Evolutionary conservation across 805 yeast species (phyloP).

Genomic region (Metschnikowia hibisci): DNA sequence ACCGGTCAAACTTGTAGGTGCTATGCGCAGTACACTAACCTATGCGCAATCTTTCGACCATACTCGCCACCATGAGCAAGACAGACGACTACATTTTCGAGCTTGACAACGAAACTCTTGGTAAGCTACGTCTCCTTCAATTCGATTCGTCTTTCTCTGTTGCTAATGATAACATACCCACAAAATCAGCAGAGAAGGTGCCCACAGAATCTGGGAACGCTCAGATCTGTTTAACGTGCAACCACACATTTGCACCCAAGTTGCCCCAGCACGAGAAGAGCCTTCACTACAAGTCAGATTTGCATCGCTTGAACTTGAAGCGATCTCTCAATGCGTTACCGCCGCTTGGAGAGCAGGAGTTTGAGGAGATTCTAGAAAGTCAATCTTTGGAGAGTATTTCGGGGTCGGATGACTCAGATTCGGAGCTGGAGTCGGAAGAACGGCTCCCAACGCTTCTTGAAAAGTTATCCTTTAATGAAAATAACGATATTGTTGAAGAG

Average conservation of each 20-base stretch:
- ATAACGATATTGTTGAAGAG: conserved; percentile 26
- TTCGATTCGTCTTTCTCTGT: conserved; percentile 12
- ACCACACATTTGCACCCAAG: conserved; percentile 6
- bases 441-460: conserved; percentile 23
- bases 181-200: background rate
- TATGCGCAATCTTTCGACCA: background rate
- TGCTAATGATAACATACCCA: background rate
- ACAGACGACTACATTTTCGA: conserved; percentile 11
- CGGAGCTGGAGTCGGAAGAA: conserved; percentile 23
- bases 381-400: conserved; percentile 55
- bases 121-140: conserved; percentile 11
- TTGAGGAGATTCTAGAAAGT: conserved; percentile 50
- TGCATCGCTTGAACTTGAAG: conserved; percentile 57
- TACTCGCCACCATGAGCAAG: conserved; percentile 6
- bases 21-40: background rate
- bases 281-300: conserved; percentile 55
- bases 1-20: background rate
- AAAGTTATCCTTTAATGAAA: conserved; percentile 17
- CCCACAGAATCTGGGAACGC: conserved; percentile 13
- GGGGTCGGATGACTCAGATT: conserved; percentile 46
- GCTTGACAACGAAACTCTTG: conserved; percentile 4
- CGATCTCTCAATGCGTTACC: conserved; percentile 44
- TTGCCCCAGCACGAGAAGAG: conserved; percentile 18
- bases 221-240: conserved; percentile 20
- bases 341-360: conserved; percentile 52